Conservation (phyloP, 2,329 filamentous ascomycete species). For the Ophiostoma triangulosporum region DNA sequence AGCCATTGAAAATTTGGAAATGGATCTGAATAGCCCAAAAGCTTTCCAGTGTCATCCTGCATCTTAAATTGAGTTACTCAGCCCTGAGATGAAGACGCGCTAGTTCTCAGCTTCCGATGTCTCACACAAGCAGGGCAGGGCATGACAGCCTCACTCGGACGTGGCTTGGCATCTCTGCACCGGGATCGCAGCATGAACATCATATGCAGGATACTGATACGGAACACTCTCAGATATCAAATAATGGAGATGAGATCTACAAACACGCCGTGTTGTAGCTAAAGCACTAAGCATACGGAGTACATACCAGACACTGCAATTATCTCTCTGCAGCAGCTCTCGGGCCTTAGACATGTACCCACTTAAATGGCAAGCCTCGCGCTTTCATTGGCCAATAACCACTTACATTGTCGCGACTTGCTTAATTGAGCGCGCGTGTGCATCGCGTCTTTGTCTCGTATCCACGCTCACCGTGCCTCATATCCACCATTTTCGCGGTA, state of each 20-base stretch:
- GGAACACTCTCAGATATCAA: not conserved
- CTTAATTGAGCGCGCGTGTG: slow-evolving; percentile 8
- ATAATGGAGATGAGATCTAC: not conserved
- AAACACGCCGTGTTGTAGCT: not conserved
- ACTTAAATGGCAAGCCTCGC: not conserved
- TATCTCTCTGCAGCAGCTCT: not conserved
- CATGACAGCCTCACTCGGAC: not conserved
- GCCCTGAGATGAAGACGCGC: not conserved
- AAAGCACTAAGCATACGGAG: no score
- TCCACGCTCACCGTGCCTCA: not conserved
- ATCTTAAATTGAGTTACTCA: not conserved
- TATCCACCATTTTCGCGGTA: slow-evolving; percentile 3
- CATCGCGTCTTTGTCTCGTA: slow-evolving; percentile 13
- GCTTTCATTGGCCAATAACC: not conserved
- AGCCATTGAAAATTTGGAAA: no score
- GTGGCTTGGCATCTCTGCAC: not conserved
- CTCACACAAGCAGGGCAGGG: not conserved
- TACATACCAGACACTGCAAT: not conserved
- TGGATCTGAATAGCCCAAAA: no score
- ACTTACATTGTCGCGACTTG: slow-evolving; percentile 11
- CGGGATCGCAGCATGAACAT: not conserved
- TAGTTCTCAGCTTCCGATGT: not conserved
- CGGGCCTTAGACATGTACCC: no score
- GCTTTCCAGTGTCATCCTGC: no score
- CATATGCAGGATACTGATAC: not conserved